These are phyloP conservation scores for Keithomyces neogunnii DNA, from an alignment of 2,329 filamentous ascomycete genomes.

Conservation along the genomic window DNA sequence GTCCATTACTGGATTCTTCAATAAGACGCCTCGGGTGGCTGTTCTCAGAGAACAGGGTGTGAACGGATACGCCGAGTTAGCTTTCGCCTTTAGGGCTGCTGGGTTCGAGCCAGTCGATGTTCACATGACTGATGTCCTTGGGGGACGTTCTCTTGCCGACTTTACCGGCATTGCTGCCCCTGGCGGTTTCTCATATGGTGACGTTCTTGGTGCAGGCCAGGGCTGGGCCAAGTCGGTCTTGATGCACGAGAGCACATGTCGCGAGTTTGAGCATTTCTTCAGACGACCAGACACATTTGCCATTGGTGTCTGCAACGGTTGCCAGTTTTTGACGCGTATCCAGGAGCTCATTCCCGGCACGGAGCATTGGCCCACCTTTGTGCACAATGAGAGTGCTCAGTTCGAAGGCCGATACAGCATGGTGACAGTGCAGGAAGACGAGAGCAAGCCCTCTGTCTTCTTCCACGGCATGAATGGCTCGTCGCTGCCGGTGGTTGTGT, in stretches of 20 bases:
- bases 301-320: constrained; percentile 93
- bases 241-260: constrained; percentile 66
- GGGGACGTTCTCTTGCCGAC: constrained; percentile 67
- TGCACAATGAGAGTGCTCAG: constrained; percentile 75
- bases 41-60: constrained; percentile 94
- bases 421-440: constrained; percentile 63
- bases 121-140: constrained; percentile 90
- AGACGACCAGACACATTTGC: constrained; percentile 81
- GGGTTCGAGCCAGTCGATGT: constrained; percentile 90
- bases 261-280: constrained; percentile 81
- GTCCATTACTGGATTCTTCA: constrained; percentile 42
- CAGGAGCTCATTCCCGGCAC: constrained; percentile 83
- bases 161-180: constrained; percentile 91
- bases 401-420: constrained; percentile 85
- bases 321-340: constrained; percentile 78
- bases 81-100: constrained; percentile 85
- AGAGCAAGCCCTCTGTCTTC: constrained; percentile 62
- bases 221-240: constrained; percentile 95
- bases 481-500: constrained; percentile 75
- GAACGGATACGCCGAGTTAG: constrained; percentile 96
- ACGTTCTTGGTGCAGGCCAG: constrained; percentile 78
- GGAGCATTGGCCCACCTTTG: constrained; percentile 75
- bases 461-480: constrained; percentile 80
- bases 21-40: constrained; percentile 64
- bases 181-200: constrained; percentile 92